Percentiles rank a stretch among this genome's conserved stretches.
These are phyloP conservation scores for Fusarium pininemorale DNA, from an alignment of 2,329 filamentous ascomycete genomes.

Conservation along the genomic window DNA sequence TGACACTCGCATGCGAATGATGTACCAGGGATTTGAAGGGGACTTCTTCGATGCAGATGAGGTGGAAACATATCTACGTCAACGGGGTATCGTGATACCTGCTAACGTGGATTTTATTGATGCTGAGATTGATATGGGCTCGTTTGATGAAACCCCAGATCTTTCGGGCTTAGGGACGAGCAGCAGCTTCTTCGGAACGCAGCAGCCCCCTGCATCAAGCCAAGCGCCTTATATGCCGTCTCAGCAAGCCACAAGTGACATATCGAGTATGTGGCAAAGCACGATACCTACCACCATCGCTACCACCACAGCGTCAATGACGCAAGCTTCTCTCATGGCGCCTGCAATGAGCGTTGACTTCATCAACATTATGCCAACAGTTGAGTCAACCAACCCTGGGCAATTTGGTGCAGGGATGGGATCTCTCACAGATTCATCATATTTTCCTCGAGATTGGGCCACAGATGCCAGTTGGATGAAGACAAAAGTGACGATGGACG, in stretches of 20 bases:
- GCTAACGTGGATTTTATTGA: slow-evolving; percentile 68
- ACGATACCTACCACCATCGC: slow-evolving; percentile 13
- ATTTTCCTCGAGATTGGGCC: slow-evolving; percentile 29
- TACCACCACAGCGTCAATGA: slow-evolving; percentile 11
- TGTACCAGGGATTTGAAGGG: slow-evolving; percentile 71
- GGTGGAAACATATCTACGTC: slow-evolving; percentile 76
- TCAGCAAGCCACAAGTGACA: background rate
- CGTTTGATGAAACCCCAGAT: slow-evolving; percentile 45
- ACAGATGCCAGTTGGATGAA: slow-evolving; percentile 37
- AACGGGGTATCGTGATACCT: slow-evolving; percentile 70
- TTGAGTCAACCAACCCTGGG: background rate
- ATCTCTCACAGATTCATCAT: slow-evolving; percentile 20
- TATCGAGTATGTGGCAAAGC: slow-evolving; percentile 23
- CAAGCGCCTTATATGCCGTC: slow-evolving; percentile 8
- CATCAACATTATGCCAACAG: slow-evolving; percentile 5
- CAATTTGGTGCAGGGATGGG: slow-evolving; percentile 14
- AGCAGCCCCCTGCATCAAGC: background rate
- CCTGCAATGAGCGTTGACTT: slow-evolving; percentile 12
- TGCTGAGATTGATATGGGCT: slow-evolving; percentile 61
- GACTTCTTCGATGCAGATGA: slow-evolving; percentile 82
- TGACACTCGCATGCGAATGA: slow-evolving; percentile 59
- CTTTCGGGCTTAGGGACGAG: background rate
- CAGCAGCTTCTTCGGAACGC: slow-evolving; percentile 23
- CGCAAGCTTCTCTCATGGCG: slow-evolving; percentile 2
- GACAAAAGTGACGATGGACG: slow-evolving; percentile 49